A percentile compares a stretch with the other conserved stretches of the same genome.
These are phyloP conservation scores for Puccinia hordei DNA, from an alignment of 1,284 basidiomycete species.

Conservation along the genomic window DNA sequence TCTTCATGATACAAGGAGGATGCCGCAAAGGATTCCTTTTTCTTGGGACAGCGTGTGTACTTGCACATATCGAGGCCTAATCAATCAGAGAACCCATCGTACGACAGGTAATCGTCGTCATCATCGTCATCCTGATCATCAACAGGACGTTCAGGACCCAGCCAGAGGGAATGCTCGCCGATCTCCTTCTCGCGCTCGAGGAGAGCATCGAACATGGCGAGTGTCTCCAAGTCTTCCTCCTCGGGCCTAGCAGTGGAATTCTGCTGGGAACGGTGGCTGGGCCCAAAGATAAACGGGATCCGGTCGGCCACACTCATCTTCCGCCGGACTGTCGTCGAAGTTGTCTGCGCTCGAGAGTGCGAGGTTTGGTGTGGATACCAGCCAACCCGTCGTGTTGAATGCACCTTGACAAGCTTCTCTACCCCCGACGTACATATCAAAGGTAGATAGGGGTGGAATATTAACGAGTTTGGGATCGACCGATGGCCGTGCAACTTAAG, in stretches of 20 bases:
- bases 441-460: constrained; percentile 33
- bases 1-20: background rate
- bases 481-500: constrained; percentile 20
- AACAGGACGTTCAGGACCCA: background rate
- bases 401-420: constrained; percentile 39
- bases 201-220: constrained; percentile 35
- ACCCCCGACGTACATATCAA: constrained; percentile 30
- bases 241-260: background rate
- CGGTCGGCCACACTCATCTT: constrained; percentile 2
- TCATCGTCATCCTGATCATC: background rate
- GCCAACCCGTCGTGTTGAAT: background rate
- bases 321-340: background rate
- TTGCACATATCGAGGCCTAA: background rate
- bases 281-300: constrained; percentile 19
- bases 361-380: constrained; percentile 3
- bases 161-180: background rate
- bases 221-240: constrained; percentile 30
- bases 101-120: background rate
- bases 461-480: constrained; percentile 39
- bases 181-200: constrained; percentile 16
- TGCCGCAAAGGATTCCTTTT: background rate
- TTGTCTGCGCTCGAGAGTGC: background rate
- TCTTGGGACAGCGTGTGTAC: too few species aligned
- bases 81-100: background rate
- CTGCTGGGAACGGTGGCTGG: background rate